phyloP scores from a whole-genome alignment of 2,329 filamentous ascomycete genomes.

The Penicillium corylophilum region DNA sequence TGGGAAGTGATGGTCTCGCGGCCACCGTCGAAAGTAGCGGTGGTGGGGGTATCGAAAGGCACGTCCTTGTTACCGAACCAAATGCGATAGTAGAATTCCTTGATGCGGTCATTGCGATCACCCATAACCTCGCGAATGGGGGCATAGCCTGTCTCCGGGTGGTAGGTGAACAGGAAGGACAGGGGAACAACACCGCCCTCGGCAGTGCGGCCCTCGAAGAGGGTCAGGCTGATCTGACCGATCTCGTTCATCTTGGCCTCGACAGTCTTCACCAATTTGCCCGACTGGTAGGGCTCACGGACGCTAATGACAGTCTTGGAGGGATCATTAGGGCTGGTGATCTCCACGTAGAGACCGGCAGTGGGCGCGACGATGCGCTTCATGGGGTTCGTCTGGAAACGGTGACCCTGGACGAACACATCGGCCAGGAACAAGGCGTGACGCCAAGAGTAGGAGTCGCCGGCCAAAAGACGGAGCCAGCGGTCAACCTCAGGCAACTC shows the following conservation, averaged over 20 bases:
- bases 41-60: slow-evolving; percentile 80
- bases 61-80: slow-evolving; percentile 91
- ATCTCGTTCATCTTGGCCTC: slow-evolving; percentile 74
- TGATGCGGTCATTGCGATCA: slow-evolving; percentile 93
- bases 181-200: slow-evolving; percentile 79
- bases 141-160: slow-evolving; percentile 94
- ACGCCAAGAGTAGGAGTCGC: slow-evolving; percentile 83
- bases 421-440: slow-evolving; percentile 93
- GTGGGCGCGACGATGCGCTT: slow-evolving; percentile 85
- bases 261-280: slow-evolving; percentile 84
- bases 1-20: slow-evolving; percentile 82
- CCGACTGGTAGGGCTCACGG: slow-evolving; percentile 80
- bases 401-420: slow-evolving; percentile 89
- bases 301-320: slow-evolving; percentile 81
- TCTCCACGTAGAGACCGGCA: slow-evolving; percentile 85
- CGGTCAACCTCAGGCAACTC: slow-evolving; percentile 74
- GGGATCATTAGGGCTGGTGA: slow-evolving; percentile 76
- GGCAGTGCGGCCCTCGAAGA: slow-evolving; percentile 91
- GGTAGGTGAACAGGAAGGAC: slow-evolving; percentile 86
- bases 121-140: slow-evolving; percentile 97
- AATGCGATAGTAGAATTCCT: slow-evolving; percentile 97
- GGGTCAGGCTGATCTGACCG: slow-evolving; percentile 79
- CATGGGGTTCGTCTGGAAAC: slow-evolving; percentile 96
- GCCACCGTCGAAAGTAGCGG: slow-evolving; percentile 86
- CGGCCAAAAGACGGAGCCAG: slow-evolving; percentile 87